Evolutionary conservation across 2,329 filamentous ascomycete genomes (phyloP), one percentile per base, ranked within the genome.

Genomic region (Tolypocladium nubicola): DNA sequence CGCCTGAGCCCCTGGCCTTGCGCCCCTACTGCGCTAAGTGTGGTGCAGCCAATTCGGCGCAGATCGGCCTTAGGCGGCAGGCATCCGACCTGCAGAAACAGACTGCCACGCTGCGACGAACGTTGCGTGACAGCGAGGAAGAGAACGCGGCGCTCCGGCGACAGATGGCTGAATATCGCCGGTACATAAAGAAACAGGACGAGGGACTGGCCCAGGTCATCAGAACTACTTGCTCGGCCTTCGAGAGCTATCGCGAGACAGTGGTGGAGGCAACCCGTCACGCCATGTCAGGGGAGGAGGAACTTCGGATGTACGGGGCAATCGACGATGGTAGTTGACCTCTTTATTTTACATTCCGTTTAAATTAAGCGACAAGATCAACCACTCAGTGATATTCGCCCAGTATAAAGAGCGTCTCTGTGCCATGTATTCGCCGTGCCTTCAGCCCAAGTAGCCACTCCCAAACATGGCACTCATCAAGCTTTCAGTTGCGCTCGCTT

Each of bases 231-330:
- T 56, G 55, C 21, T 57, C 53, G 10, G 55, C 59, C 10, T 60
- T 60, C 37, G 14, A 59, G 41, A 57, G 39, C 14, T 60, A 60
- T 41, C 53, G 50, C 7, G 23, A 59, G 8, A 54, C 30, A n/a
- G 41, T 47, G 1, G 30, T 54, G n/a, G 40, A 53, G 21, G 54
- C 45, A 37, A 52, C 50, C 41, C 38, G 41, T 40, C 23, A 52
- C 16, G 37, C 33, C 26, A 14, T 23, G 21, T 14, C 16, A 8
- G 26, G 47, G 47, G 21, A 33, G 30, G 30, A 50, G 9, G 47
- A 50, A 16, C 4, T 33, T 14, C 10, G 10, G 19, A 21, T 4
- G 13, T 50, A 50, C 16, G 16, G 47, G 47, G 21, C 7, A 50
- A 14, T 33, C 26, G 47, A 33, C 47, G 47, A n/a, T n/a, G n/a